Evolutionary conservation across 306 rosid species (phyloP).

Genomic region (Prunus davidiana): DNA sequence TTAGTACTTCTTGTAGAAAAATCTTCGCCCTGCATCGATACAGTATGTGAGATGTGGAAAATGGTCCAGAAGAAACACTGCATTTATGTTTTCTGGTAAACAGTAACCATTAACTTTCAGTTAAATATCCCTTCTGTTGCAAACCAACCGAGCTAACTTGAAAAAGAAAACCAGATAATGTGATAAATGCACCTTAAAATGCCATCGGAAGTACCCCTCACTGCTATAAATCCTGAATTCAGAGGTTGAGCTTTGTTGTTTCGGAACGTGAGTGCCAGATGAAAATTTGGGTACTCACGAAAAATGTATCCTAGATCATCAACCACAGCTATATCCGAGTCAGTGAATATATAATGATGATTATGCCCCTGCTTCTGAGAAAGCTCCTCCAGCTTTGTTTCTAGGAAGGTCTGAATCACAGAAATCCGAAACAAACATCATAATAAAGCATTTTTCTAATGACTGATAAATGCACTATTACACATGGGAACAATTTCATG

Average conservation of each 20-base stretch:
- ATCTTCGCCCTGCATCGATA: slow-evolving; percentile 61
- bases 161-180: slow-evolving; percentile 10
- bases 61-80: neutral
- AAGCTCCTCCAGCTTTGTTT: slow-evolving; percentile 50
- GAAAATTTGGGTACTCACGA: slow-evolving; percentile 56
- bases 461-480: neutral
- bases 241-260: slow-evolving; percentile 91
- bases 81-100: neutral
- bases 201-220: slow-evolving; percentile 79
- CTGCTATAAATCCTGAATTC: slow-evolving; percentile 94
- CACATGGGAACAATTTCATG: neutral
- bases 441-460: neutral
- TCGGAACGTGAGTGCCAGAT: slow-evolving; percentile 83
- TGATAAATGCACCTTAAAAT: slow-evolving; percentile 55
- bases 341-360: slow-evolving; percentile 81
- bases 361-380: slow-evolving; percentile 34
- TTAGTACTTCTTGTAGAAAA: slow-evolving; percentile 69
- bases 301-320: slow-evolving; percentile 72
- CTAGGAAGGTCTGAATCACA: slow-evolving; percentile 68
- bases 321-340: slow-evolving; percentile 86
- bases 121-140: neutral
- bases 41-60: neutral
- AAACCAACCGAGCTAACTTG: slow-evolving; percentile 8
- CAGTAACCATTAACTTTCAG: neutral
- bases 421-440: slow-evolving; percentile 4